A percentile compares a stretch with the other conserved stretches of the same genome.
Conservation (phyloP, 2,329 filamentous ascomycete species). For the Sporothrix variecibatus region DNA sequence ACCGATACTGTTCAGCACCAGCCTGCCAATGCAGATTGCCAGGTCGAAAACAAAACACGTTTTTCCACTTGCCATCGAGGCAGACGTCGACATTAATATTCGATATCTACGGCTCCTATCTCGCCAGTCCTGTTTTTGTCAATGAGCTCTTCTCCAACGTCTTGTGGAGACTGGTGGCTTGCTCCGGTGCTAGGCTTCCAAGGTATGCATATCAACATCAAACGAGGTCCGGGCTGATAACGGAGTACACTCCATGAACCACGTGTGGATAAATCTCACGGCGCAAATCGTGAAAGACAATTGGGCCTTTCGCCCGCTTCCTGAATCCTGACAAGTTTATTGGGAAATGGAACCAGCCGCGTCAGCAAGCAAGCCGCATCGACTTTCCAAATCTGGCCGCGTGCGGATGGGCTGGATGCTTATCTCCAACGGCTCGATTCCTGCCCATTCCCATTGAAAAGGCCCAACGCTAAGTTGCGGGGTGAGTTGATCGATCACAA, state of each 20-base stretch:
- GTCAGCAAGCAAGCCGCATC: neutral
- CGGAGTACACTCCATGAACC: neutral
- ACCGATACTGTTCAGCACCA: neutral
- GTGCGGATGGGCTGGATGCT: neutral
- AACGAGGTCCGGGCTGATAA: neutral
- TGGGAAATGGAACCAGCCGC: neutral
- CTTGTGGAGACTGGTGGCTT: neutral
- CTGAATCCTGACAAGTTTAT: neutral
- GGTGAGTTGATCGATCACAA: neutral
- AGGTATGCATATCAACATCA: neutral
- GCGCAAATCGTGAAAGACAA: neutral
- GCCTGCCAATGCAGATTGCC: neutral
- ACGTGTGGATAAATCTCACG: neutral
- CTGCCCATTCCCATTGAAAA: neutral
- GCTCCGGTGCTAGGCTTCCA: neutral
- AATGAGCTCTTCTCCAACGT: neutral
- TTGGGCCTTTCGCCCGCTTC: neutral
- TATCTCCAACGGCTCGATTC: neutral
- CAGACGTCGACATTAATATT: neutral
- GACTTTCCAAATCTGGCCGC: neutral
- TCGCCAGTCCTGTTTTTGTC: neutral
- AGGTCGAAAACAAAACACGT: neutral
- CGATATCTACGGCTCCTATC: neutral
- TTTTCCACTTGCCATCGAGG: neutral
- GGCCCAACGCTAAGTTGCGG: neutral